phyloP scores from a whole-genome alignment of 2,329 filamentous ascomycete genomes.

The Boeremia lycopersici region DNA sequence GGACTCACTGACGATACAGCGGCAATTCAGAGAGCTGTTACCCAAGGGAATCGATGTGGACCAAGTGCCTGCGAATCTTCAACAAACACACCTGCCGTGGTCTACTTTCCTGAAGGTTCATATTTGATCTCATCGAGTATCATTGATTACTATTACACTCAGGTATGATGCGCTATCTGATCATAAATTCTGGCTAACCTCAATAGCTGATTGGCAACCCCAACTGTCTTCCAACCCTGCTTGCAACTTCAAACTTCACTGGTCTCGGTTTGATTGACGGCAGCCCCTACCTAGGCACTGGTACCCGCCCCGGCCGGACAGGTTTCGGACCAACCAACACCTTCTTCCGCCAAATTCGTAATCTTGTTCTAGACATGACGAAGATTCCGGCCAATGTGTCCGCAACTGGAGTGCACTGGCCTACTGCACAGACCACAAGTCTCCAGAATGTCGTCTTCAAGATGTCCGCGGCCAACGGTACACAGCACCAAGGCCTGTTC shows the following conservation, averaged over 20 bases:
- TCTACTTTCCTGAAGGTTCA: constrained; percentile 65
- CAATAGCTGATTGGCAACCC: constrained; percentile 62
- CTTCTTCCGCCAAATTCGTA: constrained; percentile 69
- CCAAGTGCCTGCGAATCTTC: constrained; percentile 50
- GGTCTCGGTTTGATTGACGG: constrained; percentile 65
- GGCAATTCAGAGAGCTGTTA: constrained; percentile 58
- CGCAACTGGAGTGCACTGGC: constrained; percentile 55
- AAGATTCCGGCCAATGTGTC: constrained; percentile 53
- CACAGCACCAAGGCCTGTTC: constrained; percentile 55
- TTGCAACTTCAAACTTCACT: constrained; percentile 59
- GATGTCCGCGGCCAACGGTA: constrained; percentile 51
- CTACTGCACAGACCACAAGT: constrained; percentile 53
- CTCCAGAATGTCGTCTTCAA: constrained; percentile 54
- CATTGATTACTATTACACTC: constrained; percentile 67
- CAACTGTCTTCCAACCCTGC: constrained; percentile 61
- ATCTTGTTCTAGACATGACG: constrained; percentile 67
- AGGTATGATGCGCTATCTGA: constrained; percentile 35
- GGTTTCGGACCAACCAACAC: constrained; percentile 62
- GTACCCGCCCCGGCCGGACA: constrained; percentile 35
- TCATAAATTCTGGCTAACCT: constrained; percentile 5
- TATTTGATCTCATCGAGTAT: constrained; percentile 65
- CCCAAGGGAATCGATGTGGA: constrained; percentile 48
- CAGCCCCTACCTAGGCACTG: constrained; percentile 55
- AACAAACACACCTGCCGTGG: constrained; percentile 60
- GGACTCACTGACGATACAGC: constrained; percentile 54